Percentiles rank a stretch among this genome's conserved stretches.
These are phyloP conservation scores for Phenoliferia sp. DNA, from an alignment of 1,284 basidiomycete genomes.

Conservation along the genomic window DNA sequence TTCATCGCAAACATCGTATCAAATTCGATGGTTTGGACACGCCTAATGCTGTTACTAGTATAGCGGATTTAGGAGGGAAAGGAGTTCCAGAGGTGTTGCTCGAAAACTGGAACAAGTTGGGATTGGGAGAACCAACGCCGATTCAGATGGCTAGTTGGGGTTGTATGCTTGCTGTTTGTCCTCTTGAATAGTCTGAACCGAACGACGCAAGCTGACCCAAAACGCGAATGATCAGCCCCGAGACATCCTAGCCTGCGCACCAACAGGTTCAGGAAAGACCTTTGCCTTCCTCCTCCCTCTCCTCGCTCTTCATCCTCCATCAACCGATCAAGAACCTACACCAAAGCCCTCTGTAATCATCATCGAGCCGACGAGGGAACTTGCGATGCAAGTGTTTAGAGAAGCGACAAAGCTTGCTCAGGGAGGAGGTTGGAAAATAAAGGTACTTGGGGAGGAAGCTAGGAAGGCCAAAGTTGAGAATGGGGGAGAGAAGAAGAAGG, in stretches of 20 bases:
- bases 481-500: constrained; percentile 32
- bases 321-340: not conserved
- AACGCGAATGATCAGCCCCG: constrained; percentile 50
- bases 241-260: constrained; percentile 85
- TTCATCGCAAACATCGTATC: constrained; percentile 32
- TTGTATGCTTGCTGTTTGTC: constrained; percentile 39
- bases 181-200: not conserved
- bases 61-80: constrained; percentile 35
- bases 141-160: constrained; percentile 43
- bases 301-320: constrained; percentile 47
- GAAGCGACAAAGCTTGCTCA: constrained; percentile 79
- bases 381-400: constrained; percentile 94
- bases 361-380: constrained; percentile 86
- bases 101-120: constrained; percentile 63
- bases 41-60: constrained; percentile 41
- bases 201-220: not conserved
- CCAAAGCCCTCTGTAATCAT: constrained; percentile 50
- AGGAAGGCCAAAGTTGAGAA: constrained; percentile 37
- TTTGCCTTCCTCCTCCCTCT: constrained; percentile 81
- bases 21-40: constrained; percentile 43
- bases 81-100: constrained; percentile 84
- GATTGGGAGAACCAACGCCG: constrained; percentile 39
- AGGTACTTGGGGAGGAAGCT: constrained; percentile 66
- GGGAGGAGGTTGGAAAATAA: constrained; percentile 75
- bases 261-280: constrained; percentile 92